Percentiles rank a stretch among this genome's conserved stretches.
phyloP scores from a whole-genome alignment of 2,329 filamentous ascomycete genomes.

The Neofusicoccum kwambonambiense region DNA sequence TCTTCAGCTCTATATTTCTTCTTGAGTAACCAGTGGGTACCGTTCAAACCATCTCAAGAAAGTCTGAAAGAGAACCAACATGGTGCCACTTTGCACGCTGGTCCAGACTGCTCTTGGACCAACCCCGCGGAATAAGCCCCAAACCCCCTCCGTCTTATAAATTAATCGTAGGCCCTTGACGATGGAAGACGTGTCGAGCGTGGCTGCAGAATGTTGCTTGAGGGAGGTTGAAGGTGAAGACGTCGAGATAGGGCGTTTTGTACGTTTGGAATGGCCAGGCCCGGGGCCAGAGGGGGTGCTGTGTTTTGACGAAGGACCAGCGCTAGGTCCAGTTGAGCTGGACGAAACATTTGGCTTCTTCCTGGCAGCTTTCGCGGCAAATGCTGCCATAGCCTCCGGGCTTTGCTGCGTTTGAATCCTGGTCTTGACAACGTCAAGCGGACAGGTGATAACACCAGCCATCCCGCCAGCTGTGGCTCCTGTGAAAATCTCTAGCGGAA shows the following conservation, averaged over 20 bases:
- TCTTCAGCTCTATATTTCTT: conserved; percentile 1
- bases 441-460: conserved; percentile 91
- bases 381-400: conserved; percentile 34
- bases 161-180: conserved; percentile 80
- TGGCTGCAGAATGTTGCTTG: conserved; percentile 72
- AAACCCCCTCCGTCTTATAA: conserved; percentile 83
- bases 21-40: conserved; percentile 39
- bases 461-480: conserved; percentile 87
- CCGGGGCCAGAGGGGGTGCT: conserved; percentile 24
- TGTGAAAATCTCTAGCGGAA: conserved; percentile 81
- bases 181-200: conserved; percentile 86
- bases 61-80: conserved; percentile 93
- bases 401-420: conserved; percentile 89
- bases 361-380: background rate
- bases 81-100: conserved; percentile 92
- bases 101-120: conserved; percentile 94
- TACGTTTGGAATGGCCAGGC: conserved; percentile 34
- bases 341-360: background rate
- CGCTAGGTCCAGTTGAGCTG: background rate
- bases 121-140: conserved; percentile 91
- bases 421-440: conserved; percentile 96
- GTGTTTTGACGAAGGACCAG: conserved; percentile 30
- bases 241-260: conserved; percentile 79
- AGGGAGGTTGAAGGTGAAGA: conserved; percentile 84
- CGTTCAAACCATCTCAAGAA: conserved; percentile 73